phyloP scores from a whole-genome alignment of 148 eudicot species.

The Rhododendron ferrugineum region DNA sequence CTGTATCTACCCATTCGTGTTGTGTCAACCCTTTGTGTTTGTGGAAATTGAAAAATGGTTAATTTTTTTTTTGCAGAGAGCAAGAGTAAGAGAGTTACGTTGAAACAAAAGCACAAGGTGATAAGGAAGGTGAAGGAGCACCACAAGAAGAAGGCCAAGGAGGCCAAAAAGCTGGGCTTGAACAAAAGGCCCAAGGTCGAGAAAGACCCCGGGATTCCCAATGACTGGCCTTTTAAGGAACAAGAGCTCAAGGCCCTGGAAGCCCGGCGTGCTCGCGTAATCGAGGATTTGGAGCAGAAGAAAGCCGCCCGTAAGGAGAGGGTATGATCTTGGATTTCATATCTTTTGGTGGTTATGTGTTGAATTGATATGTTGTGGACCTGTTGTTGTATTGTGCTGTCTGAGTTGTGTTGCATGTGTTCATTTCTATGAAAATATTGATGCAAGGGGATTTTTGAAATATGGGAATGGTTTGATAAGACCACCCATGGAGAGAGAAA shows the following conservation, averaged over 20 bases:
- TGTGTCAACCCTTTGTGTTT: not conserved
- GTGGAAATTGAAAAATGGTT: not conserved
- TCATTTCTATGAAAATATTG: not conserved
- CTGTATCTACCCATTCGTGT: too few species aligned
- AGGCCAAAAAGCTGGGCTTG: constrained; percentile 75
- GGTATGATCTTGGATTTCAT: constrained; percentile 31
- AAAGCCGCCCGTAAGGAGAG: constrained; percentile 96
- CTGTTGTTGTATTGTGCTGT: not conserved
- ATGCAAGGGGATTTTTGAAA: not conserved
- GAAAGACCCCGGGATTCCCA: constrained; percentile 96
- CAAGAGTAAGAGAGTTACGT: constrained; percentile 71
- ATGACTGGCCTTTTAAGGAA: constrained; percentile 98
- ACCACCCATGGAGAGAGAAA: not conserved
- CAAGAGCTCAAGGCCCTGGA: constrained; percentile 92
- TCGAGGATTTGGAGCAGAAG: constrained; percentile 74
- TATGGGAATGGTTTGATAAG: not conserved
- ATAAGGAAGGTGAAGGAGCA: constrained; percentile 84
- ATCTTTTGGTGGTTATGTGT: not conserved
- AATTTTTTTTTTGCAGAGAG: constrained; percentile 52
- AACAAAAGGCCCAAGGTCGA: constrained; percentile 59
- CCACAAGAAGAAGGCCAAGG: constrained; percentile 89
- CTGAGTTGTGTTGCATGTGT: not conserved
- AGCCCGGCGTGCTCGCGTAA: constrained; percentile 55
- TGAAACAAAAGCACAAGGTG: constrained; percentile 81
- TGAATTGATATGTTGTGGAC: not conserved